Evolutionary conservation across 495 filamentous ascomycete species (phyloP).

Genomic region (Trichoderma erinaceum): DNA sequence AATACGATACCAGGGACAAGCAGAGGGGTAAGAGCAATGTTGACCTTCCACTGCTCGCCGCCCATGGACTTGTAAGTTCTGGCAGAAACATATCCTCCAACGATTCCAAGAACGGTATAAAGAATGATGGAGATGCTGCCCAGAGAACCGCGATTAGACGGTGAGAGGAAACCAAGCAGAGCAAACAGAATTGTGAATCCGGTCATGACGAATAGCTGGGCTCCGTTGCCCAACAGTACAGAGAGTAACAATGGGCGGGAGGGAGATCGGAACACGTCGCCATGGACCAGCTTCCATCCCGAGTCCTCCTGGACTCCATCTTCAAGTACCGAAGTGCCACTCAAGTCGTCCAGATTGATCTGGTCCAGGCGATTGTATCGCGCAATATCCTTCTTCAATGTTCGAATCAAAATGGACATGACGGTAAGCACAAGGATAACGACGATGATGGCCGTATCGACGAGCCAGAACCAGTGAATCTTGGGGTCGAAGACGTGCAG

Average conservation of each 20-base stretch:
- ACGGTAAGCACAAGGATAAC: conserved; percentile 88
- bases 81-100: conserved; percentile 86
- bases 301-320: conserved; percentile 97
- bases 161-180: conserved; percentile 87
- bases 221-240: conserved; percentile 85
- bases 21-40: conserved; percentile 80
- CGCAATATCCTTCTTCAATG: conserved; percentile 87
- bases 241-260: conserved; percentile 75
- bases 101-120: conserved; percentile 86
- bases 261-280: conserved; percentile 91
- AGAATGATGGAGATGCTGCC: conserved; percentile 86
- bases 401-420: conserved; percentile 76
- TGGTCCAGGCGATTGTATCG: conserved; percentile 90
- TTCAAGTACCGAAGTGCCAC: conserved; percentile 67
- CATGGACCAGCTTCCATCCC: conserved; percentile 97
- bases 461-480: conserved; percentile 96
- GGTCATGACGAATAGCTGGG: conserved; percentile 96
- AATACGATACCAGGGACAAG: conserved; percentile 87
- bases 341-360: conserved; percentile 77
- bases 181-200: conserved; percentile 92
- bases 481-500: conserved; percentile 90
- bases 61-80: conserved; percentile 87
- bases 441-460: conserved; percentile 91
- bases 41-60: conserved; percentile 89
- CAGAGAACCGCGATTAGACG: conserved; percentile 87